phyloP scores from a whole-genome alignment of 257 asterid genomes.

The Asclepias syriaca region DNA sequence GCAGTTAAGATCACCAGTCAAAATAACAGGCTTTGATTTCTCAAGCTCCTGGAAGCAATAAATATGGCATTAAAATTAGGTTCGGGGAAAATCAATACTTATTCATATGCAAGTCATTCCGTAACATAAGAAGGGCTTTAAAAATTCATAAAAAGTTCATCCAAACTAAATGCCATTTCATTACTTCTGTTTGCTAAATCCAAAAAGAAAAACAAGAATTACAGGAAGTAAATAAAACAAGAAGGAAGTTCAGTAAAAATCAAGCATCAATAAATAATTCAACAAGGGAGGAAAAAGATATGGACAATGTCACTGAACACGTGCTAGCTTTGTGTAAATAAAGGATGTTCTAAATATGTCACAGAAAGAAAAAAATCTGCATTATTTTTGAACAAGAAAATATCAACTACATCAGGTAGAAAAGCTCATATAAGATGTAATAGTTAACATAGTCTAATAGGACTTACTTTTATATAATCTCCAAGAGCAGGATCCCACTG shows the following conservation, averaged over 20 bases:
- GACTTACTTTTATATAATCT: conserved; percentile 80
- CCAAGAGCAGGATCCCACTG: conserved; percentile 91
- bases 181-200: not conserved
- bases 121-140: not conserved
- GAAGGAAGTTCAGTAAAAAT: not conserved
- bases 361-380: not conserved
- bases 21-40: conserved; percentile 72
- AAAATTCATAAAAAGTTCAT: not conserved
- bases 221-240: not conserved
- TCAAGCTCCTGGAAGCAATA: conserved; percentile 72
- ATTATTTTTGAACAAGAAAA: not conserved
- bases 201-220: not conserved
- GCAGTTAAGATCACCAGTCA: conserved; percentile 95
- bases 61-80: conserved; percentile 18
- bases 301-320: not conserved
- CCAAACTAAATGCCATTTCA: not conserved
- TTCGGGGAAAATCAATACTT: not conserved
- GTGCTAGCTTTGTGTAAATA: not conserved
- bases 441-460: not conserved
- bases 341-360: not conserved
- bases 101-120: not conserved
- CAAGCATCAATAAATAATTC: too few species aligned
- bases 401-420: not conserved
- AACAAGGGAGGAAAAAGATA: too few species aligned
- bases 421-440: not conserved